Evolutionary conservation across 2,329 filamentous ascomycete genomes (phyloP).

Genomic region (Botrytis medusae): DNA sequence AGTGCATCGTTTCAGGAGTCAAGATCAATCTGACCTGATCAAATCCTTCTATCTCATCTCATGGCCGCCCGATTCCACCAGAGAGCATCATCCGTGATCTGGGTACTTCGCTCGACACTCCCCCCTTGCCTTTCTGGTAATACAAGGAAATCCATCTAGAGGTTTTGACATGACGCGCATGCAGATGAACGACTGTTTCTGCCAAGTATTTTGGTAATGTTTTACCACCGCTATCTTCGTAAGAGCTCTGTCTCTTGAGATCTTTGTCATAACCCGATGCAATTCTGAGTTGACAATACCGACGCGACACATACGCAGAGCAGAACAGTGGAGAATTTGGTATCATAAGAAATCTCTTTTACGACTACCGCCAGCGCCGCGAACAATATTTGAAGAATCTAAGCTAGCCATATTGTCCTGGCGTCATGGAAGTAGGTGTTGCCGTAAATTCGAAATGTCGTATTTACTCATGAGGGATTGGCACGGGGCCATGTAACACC

Average conservation of each 20-base stretch:
- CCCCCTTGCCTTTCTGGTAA: rapidly evolving
- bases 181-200: neutral
- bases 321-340: no score
- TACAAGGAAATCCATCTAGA: neutral
- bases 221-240: neutral
- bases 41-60: neutral
- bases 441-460: no score
- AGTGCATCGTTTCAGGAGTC: neutral
- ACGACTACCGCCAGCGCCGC: no score
- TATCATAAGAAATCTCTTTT: no score
- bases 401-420: no score
- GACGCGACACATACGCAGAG: neutral
- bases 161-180: neutral
- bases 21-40: neutral
- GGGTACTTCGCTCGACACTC: neutral
- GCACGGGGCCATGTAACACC: no score
- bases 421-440: no score
- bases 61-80: neutral
- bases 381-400: no score
- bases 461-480: no score
- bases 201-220: neutral
- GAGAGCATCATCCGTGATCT: neutral
- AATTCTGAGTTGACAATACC: neutral
- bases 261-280: neutral
- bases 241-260: neutral